phyloP scores from a whole-genome alignment of 306 rosid genomes.

The Cucurbita ficifolia region DNA sequence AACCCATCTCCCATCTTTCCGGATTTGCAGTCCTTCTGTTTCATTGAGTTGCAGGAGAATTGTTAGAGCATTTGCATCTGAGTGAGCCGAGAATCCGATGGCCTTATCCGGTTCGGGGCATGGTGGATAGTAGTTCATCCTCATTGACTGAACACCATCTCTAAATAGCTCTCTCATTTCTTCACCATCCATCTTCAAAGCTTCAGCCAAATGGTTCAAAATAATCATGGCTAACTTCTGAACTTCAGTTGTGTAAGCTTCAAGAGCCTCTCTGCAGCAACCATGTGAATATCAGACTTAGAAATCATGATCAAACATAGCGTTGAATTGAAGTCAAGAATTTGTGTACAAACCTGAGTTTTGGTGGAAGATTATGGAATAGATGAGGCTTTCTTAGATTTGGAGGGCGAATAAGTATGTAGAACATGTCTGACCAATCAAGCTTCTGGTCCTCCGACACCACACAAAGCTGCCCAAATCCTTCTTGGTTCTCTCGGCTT shows the following conservation, averaged over 20 bases:
- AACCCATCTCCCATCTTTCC: slow-evolving; percentile 19
- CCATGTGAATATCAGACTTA: not conserved
- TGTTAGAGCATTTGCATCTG: slow-evolving; percentile 14
- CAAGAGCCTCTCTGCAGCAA: slow-evolving; percentile 12
- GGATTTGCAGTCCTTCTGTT: slow-evolving; percentile 18
- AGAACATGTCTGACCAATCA: slow-evolving; percentile 31
- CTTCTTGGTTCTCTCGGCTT: slow-evolving; percentile 14
- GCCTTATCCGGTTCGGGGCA: slow-evolving; percentile 23
- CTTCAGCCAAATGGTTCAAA: slow-evolving; percentile 6
- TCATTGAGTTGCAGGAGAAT: slow-evolving; percentile 22
- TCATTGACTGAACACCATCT: slow-evolving; percentile 17
- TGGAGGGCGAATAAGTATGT: slow-evolving; percentile 14
- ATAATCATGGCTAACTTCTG: slow-evolving; percentile 8
- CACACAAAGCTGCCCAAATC: slow-evolving; percentile 28
- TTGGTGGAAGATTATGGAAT: slow-evolving; percentile 17
- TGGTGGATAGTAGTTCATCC: slow-evolving; percentile 32
- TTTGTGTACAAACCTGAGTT: slow-evolving; percentile 12
- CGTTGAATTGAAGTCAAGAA: not conserved
- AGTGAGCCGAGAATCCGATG: slow-evolving; percentile 17
- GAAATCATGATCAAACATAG: not conserved
- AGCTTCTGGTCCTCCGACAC: slow-evolving; percentile 30
- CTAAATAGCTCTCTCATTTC: slow-evolving; percentile 15
- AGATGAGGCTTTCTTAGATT: slow-evolving; percentile 5
- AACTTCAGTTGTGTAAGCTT: slow-evolving; percentile 11
- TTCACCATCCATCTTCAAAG: slow-evolving; percentile 8